Conservation (phyloP, 495 filamentous ascomycete species). For the Hypoxylon crocopeplum region DNA sequence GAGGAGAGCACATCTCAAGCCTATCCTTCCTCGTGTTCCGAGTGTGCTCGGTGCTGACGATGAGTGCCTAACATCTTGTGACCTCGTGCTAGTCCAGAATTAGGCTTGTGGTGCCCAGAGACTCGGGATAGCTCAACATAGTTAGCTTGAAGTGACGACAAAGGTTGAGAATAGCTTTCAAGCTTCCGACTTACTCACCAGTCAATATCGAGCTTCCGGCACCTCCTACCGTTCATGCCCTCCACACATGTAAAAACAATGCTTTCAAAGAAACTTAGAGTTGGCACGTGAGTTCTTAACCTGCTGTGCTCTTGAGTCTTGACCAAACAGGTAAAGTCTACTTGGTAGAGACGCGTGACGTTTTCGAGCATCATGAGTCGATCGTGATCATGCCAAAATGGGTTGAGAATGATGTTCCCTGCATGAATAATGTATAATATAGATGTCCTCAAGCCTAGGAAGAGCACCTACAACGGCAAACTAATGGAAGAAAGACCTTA, state of each 20-base stretch:
- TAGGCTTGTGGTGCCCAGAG: slow-evolving; percentile 4
- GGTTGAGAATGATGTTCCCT: background rate
- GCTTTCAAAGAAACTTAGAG: slow-evolving; percentile 8
- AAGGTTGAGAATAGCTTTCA: slow-evolving; percentile 3
- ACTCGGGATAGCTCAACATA: slow-evolving; percentile 16
- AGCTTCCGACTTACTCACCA: background rate
- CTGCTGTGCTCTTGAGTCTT: background rate
- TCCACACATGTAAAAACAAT: slow-evolving; percentile 6
- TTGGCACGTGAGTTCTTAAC: background rate
- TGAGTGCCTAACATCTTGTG: background rate
- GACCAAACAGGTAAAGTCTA: background rate
- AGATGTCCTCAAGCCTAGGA: background rate
- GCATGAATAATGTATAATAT: slow-evolving; percentile 1
- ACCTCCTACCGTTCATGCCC: slow-evolving; percentile 9
- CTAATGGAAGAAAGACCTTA: background rate
- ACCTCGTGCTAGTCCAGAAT: background rate
- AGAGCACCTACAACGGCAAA: background rate
- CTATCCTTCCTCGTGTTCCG: slow-evolving; percentile 2
- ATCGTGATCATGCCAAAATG: background rate
- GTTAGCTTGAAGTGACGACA: background rate
- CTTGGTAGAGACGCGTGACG: background rate
- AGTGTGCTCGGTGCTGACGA: slow-evolving; percentile 2
- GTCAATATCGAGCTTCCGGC: background rate
- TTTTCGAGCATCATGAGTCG: background rate
- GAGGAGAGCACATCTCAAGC: background rate